Evolutionary conservation across 768 basidiomycete species (phyloP).

Genomic region (Mrakia gelida): DNA sequence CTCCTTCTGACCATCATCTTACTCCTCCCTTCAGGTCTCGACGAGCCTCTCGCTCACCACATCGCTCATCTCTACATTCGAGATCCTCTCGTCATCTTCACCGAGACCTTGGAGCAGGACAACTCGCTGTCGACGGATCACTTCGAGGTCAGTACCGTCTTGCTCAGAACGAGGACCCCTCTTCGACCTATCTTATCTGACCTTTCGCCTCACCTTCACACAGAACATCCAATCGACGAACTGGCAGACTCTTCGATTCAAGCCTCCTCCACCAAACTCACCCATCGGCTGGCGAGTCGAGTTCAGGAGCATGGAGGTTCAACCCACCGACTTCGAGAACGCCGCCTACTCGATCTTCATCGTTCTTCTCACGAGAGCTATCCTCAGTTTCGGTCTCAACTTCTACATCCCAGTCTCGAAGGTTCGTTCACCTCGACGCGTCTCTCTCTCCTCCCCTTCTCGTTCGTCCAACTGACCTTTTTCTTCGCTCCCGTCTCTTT

Average conservation of each 20-base stretch:
- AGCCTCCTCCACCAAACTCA: slow-evolving; percentile 90
- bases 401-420: slow-evolving; percentile 97
- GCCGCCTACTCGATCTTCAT: slow-evolving; percentile 94
- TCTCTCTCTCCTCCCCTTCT: background rate
- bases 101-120: slow-evolving; percentile 88
- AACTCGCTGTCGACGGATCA: slow-evolving; percentile 84
- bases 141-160: slow-evolving; percentile 67
- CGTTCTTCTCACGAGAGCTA: slow-evolving; percentile 88
- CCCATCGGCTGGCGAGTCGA: slow-evolving; percentile 97
- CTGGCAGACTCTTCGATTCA: slow-evolving; percentile 98
- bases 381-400: slow-evolving; percentile 83
- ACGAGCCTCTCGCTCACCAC: slow-evolving; percentile 81
- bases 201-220: background rate
- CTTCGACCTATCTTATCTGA: background rate
- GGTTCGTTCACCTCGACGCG: slow-evolving; percentile 48
- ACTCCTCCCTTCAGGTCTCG: slow-evolving; percentile 58
- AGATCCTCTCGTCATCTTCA: slow-evolving; percentile 91
- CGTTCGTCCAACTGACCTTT: background rate
- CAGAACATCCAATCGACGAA: slow-evolving; percentile 99
- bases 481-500: background rate
- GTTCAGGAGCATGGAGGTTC: slow-evolving; percentile 98
- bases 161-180: background rate
- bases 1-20: background rate
- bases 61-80: slow-evolving; percentile 94
- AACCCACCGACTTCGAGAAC: slow-evolving; percentile 98